Base-by-base conservation (phyloP, 805 yeast genomes). In the Candida khao-thaluensis region DNA sequence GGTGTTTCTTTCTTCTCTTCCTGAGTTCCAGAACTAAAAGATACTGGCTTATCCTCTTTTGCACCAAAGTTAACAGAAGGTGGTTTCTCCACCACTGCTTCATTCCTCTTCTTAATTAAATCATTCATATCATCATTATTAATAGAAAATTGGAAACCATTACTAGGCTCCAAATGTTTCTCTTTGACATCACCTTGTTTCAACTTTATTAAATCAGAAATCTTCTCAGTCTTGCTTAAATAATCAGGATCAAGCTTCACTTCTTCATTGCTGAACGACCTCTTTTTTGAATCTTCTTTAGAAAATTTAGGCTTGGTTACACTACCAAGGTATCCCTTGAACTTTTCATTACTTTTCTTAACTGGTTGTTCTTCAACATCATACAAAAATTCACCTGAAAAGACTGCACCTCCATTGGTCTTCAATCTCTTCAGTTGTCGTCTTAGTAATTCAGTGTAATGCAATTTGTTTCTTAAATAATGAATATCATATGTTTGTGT, bases 401-500 rank as follows among this genome's bases (percentile, higher is more conserved):
- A 64, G 12, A 53, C 52, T 1, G 67, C 61, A 14, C 50, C 48
- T 5, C 40, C 43, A 35, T 55, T 54, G 5, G 49, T 17, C 26
- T 53, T 45, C 23, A 53, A 50, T 14, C 41, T 37, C 17, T 45
- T 37, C 16, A 34, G 41, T 28, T 38, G 33, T 52, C 36, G 50
- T 30, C 41, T 46, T 16, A 51, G 46, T 11, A 51, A 41, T 6
- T 43, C 48, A 17, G 47, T 53, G 35, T 62, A 65, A 23, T 56
- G 52, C 40, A 68, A 54, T 10, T 53, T 42, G 18, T 50, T 53
- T 16, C 57, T 51, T 29, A 69, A 51, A 23, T 51, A 64, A 30
- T 55, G 52, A 22, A 45, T 24, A 40, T 62, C 60, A 35, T 59
- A 66, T 2, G 74, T 69, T 45, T 69, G 74, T 5, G 74, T 69